These are phyloP conservation scores for Pseudocercospora ulei DNA, from an alignment of 2,329 filamentous ascomycete species.

Conservation along the genomic window DNA sequence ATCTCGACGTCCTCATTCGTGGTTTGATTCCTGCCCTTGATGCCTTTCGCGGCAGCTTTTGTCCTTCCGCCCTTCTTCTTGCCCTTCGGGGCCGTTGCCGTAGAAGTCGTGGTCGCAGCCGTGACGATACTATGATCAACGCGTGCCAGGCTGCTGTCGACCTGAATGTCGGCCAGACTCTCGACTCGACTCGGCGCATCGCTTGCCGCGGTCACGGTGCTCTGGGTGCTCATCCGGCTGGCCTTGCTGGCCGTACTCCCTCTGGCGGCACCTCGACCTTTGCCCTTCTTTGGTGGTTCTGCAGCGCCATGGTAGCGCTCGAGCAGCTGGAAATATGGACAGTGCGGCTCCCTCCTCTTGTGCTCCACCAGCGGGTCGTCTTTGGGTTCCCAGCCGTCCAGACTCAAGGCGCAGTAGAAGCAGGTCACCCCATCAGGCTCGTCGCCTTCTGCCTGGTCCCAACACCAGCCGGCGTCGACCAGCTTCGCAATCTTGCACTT, in stretches of 20 bases:
- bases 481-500: slow-evolving; percentile 84
- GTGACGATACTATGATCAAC: slow-evolving; percentile 51
- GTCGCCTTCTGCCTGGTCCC: slow-evolving; percentile 63
- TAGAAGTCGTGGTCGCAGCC: slow-evolving; percentile 37
- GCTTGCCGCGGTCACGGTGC: slow-evolving; percentile 24
- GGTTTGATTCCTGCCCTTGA: slow-evolving; percentile 30
- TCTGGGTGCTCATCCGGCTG: slow-evolving; percentile 52
- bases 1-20: slow-evolving; percentile 14
- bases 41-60: slow-evolving; percentile 41
- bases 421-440: slow-evolving; percentile 79
- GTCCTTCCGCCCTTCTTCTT: slow-evolving; percentile 36
- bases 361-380: slow-evolving; percentile 93
- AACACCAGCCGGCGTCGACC: slow-evolving; percentile 87
- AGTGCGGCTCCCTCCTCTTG: slow-evolving; percentile 64
- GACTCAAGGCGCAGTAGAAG: slow-evolving; percentile 75
- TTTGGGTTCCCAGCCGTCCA: slow-evolving; percentile 89
- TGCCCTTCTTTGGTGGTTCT: slow-evolving; percentile 29
- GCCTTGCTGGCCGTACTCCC: slow-evolving; percentile 51
- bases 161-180: slow-evolving; percentile 18
- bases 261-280: slow-evolving; percentile 23
- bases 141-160: slow-evolving; percentile 29
- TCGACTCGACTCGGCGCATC: slow-evolving; percentile 23
- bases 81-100: slow-evolving; percentile 27
- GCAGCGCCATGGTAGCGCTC: slow-evolving; percentile 35
- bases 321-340: slow-evolving; percentile 68